Evolutionary conservation across 2,329 filamentous ascomycete species (phyloP), one percentile per base, ranked within the genome.

Genomic region (Colletotrichum abscissum): DNA sequence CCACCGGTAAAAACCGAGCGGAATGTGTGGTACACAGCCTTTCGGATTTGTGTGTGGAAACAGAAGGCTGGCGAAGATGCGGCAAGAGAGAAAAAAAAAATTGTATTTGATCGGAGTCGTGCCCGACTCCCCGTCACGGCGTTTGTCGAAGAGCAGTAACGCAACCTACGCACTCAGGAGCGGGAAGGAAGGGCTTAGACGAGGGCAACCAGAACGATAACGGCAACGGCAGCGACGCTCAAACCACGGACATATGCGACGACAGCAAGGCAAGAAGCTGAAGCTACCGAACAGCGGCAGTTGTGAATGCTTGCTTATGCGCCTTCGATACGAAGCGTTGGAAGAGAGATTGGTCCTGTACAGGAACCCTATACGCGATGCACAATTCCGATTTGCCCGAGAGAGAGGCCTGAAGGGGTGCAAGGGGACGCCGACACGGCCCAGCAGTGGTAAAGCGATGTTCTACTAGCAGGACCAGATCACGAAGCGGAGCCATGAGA

Each of bases 61-160:
- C 42, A 42, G 49, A 65, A 49, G 38, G 62, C 38, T 38, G 60
- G 42, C 35, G 38, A 71, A 30, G 68, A 65, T 19, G 62, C 62
- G 62, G 42, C 42, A 35, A 35, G 42, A 49, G 42, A 49, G 42
- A 49, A 33, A 59, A 66, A 66, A 67, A 71, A 54, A 71, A 49
- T 46, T 33, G 49, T 38, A 52, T 65, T 42, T 69, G 57, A 54
- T 67, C 63, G 68, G 72, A 59, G 55, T 19, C 11, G 6, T 46
- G 67, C 35, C 72, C 72, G 72, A 63, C 63, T 68, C 72, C 65
- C 54, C 72, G 69, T 42, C n/a, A 7, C 67, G 54, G 68, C 42
- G 16, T 49, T 19, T 22, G 16, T 63, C 33, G 35, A 26, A 54
- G 28, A 68, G 57, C 68, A 33, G 66, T 35, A 59, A 46, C 46